Percentiles rank a stretch among this genome's conserved stretches.
phyloP scores from a whole-genome alignment of 2,329 filamentous ascomycete species.

The Orbilia brochopaga region DNA sequence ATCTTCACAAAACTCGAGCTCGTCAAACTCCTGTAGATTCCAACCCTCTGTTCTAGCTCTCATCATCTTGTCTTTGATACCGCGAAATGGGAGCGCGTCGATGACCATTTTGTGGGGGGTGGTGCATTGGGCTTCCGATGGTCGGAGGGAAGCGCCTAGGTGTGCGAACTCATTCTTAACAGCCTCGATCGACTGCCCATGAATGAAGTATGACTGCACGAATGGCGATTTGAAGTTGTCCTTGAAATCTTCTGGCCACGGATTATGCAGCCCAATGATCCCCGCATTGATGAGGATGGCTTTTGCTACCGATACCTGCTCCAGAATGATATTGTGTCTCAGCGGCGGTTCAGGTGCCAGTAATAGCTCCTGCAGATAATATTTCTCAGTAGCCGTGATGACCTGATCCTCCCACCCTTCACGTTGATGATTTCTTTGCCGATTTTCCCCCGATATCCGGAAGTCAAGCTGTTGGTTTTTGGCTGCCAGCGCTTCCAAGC shows the following conservation, averaged over 20 bases:
- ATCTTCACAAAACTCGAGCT: constrained; percentile 37
- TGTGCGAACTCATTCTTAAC: constrained; percentile 29
- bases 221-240: constrained; percentile 43
- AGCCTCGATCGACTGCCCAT: constrained; percentile 23
- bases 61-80: constrained; percentile 27
- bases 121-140: constrained; percentile 25
- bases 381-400: constrained; percentile 9
- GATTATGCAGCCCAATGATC: constrained; percentile 31
- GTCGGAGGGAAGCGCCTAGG: constrained; percentile 4
- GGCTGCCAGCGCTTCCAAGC: constrained; percentile 24
- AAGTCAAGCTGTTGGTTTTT: constrained; percentile 19
- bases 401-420: constrained; percentile 1
- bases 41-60: constrained; percentile 4
- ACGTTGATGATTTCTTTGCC: not conserved
- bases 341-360: constrained; percentile 11
- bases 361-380: constrained; percentile 23
- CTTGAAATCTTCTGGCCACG: constrained; percentile 34
- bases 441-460: constrained; percentile 9
- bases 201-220: constrained; percentile 39
- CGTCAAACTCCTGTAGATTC: constrained; percentile 7
- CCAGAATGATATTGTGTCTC: constrained; percentile 6
- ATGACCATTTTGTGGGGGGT: constrained; percentile 35
- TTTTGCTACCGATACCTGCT: constrained; percentile 18
- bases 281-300: constrained; percentile 30
- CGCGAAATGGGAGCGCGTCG: constrained; percentile 36